Percentiles rank a stretch among this genome's conserved stretches.
These are phyloP conservation scores for Lactifluus rugatus DNA, from an alignment of 768 basidiomycete species.

Conservation along the genomic window DNA sequence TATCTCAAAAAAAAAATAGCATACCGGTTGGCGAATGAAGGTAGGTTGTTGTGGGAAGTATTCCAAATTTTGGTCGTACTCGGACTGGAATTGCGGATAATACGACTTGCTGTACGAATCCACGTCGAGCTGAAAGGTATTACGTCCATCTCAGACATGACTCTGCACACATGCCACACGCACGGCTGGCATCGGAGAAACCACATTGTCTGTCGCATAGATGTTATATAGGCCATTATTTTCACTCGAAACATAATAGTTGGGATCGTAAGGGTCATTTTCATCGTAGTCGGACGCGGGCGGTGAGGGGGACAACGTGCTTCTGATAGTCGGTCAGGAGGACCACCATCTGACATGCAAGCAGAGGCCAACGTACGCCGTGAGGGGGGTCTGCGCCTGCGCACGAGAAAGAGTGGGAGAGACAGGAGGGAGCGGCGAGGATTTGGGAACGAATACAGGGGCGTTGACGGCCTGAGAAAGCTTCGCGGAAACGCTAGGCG, in stretches of 20 bases:
- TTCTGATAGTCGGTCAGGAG: conserved; percentile 6
- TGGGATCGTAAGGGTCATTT: conserved; percentile 27
- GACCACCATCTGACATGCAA: neutral
- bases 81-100: conserved; percentile 25
- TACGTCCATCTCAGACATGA: conserved; percentile 19
- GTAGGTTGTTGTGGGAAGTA: conserved; percentile 34
- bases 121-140: conserved; percentile 18
- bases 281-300: conserved; percentile 22
- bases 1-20: conserved; percentile 12
- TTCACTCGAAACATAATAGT: conserved; percentile 21
- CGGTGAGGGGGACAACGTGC: conserved; percentile 18
- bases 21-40: conserved; percentile 63
- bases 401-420: conserved; percentile 18
- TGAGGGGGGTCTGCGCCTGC: conserved; percentile 17
- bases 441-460: conserved; percentile 76
- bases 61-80: conserved; percentile 31
- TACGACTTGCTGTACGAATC: conserved; percentile 22
- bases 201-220: conserved; percentile 23
- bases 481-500: conserved; percentile 22
- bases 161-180: conserved; percentile 8
- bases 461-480: conserved; percentile 69
- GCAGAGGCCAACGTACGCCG: conserved; percentile 15
- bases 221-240: conserved; percentile 19
- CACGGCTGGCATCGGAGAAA: conserved; percentile 30
- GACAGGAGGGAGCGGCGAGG: conserved; percentile 26